Percentiles rank a stretch among this genome's conserved stretches.
phyloP scores from a whole-genome alignment of 1,139 yeast species.

The Kluyveromyces sp. region DNA sequence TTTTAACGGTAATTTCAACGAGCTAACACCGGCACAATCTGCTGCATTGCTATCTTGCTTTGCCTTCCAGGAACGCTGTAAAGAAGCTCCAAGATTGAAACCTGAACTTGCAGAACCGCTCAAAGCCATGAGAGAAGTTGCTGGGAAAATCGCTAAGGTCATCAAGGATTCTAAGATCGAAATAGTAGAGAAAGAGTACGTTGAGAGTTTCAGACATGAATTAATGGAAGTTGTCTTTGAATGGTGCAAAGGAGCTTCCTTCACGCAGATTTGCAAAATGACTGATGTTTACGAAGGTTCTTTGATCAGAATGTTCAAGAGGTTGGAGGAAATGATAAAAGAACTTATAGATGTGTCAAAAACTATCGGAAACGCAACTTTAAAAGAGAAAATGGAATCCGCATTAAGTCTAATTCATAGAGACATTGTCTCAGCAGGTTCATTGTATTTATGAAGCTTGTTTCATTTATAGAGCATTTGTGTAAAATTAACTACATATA shows the following conservation, averaged over 20 bases:
- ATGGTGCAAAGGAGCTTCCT: slow-evolving; percentile 95
- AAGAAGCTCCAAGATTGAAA: slow-evolving; percentile 76
- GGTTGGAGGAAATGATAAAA: slow-evolving; percentile 86
- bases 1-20: slow-evolving; percentile 91
- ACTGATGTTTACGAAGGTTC: slow-evolving; percentile 98
- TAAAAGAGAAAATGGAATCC: slow-evolving; percentile 83
- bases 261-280: slow-evolving; percentile 96
- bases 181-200: slow-evolving; percentile 82
- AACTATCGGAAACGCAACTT: slow-evolving; percentile 81
- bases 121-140: slow-evolving; percentile 82
- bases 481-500: slow-evolving; percentile 6
- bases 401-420: slow-evolving; percentile 83
- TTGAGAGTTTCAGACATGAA: slow-evolving; percentile 84
- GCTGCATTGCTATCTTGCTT: slow-evolving; percentile 90
- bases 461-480: background rate
- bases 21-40: slow-evolving; percentile 78
- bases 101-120: slow-evolving; percentile 88
- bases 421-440: slow-evolving; percentile 94
- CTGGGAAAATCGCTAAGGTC: slow-evolving; percentile 79
- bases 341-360: slow-evolving; percentile 88
- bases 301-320: slow-evolving; percentile 84
- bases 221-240: slow-evolving; percentile 91
- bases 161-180: slow-evolving; percentile 86
- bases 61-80: slow-evolving; percentile 93
- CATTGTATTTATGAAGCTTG: slow-evolving; percentile 43